Base-by-base conservation (phyloP, 768 basidiomycete species). In the Serpula lacrymans region DNA sequence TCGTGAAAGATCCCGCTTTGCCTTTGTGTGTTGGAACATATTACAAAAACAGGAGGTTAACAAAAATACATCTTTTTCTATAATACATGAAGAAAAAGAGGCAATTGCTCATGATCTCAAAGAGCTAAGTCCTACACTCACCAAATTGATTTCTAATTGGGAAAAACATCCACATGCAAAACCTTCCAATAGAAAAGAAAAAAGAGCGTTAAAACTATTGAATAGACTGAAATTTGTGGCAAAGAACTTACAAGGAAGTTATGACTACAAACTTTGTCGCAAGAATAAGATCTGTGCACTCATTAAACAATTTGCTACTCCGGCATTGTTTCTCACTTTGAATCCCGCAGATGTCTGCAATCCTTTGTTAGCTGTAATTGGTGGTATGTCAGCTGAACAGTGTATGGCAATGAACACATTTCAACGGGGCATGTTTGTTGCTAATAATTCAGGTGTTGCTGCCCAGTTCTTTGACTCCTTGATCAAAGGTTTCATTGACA, bases 271-370 rank as follows among this genome's bases (percentile, higher is more conserved):
- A 22, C 17, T 60, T 0, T 24, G 27, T 0, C 58, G 63, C 49
- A 38, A 63, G 0, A 72, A 72, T 59, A 60, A 72, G 44, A 69
- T 71, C 18, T 35, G 58, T 3, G 55, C 34, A 2, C 24, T 71
- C n/a, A 69, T 64, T 29, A 51, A 57, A 8, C 43, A 52, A 3
- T 46, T 60, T 11, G 69, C 71, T 0, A 8, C 66, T 2, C 70
- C 72, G 6, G 62, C 47, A 16, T 67, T 73, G 22, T 76, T 55
- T 45, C 39, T 76, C 2, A 75, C 71, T 0, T 58, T 72, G 5
- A 74, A 74, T 53, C 72, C 72, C 21, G 59, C 61, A n/a, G 69
- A 70, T 42, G 48, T 68, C 0, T 58, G 67, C 27, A 69, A 65
- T 50, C 68, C 69, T 4, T 1, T 75, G 6, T 8, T 33, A 8